Evolutionary conservation across 2,329 filamentous ascomycete genomes (phyloP).

Genomic region (Phoma sp.): DNA sequence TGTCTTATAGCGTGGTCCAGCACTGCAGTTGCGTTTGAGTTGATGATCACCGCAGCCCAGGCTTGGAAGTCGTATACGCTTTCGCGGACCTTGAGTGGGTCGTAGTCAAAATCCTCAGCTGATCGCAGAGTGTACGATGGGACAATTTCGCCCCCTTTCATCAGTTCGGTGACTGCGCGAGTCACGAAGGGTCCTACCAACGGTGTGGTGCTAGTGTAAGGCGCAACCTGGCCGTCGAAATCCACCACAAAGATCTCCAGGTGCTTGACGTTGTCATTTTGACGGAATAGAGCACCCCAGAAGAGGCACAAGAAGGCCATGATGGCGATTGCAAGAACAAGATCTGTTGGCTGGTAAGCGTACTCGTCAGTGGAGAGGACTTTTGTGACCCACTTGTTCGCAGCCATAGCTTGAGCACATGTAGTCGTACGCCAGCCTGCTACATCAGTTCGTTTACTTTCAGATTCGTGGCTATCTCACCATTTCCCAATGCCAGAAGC

Average conservation of each 20-base stretch:
- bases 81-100: constrained; percentile 63
- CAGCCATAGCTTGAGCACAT: constrained; percentile 38
- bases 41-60: constrained; percentile 67
- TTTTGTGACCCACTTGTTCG: constrained; percentile 28
- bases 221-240: constrained; percentile 61
- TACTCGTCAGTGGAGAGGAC: background rate
- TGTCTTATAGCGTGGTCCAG: constrained; percentile 60
- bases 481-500: constrained; percentile 42
- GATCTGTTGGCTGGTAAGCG: constrained; percentile 20
- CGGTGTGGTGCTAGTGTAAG: constrained; percentile 52
- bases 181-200: constrained; percentile 63
- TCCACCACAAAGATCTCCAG: constrained; percentile 66
- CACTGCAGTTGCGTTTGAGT: constrained; percentile 66
- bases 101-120: constrained; percentile 59
- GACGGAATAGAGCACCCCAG: constrained; percentile 40
- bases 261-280: constrained; percentile 30
- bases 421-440: constrained; percentile 36
- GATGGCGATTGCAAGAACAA: constrained; percentile 26
- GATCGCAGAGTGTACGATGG: constrained; percentile 59
- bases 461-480: constrained; percentile 2
- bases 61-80: constrained; percentile 64
- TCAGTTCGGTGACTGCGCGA: constrained; percentile 52
- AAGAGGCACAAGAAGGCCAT: constrained; percentile 36
- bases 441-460: background rate
- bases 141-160: constrained; percentile 43